Percentiles rank a stretch among this genome's conserved stretches.
phyloP scores from a whole-genome alignment of 768 basidiomycete genomes.

The Psilocybe cyanescens region DNA sequence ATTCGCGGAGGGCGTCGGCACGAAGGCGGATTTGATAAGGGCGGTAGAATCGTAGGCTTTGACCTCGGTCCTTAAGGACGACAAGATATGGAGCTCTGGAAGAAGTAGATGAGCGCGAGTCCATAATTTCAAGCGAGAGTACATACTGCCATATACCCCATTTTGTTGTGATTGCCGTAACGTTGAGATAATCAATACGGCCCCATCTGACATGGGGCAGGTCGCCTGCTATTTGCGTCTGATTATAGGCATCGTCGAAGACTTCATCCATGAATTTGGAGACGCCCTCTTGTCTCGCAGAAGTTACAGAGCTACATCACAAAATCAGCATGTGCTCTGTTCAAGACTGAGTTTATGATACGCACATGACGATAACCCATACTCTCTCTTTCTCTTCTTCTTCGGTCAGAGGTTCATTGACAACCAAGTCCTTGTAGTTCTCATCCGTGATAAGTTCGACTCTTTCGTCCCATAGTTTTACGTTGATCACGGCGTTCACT shows the following conservation, averaged over 20 bases:
- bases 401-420: slow-evolving; percentile 65
- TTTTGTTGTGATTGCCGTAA: slow-evolving; percentile 81
- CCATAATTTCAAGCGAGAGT: slow-evolving; percentile 1
- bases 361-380: slow-evolving; percentile 83
- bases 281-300: slow-evolving; percentile 61
- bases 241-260: slow-evolving; percentile 78
- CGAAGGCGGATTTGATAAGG: slow-evolving; percentile 64
- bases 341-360: slow-evolving; percentile 7
- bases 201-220: slow-evolving; percentile 79
- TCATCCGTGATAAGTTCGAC: slow-evolving; percentile 83
- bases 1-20: slow-evolving; percentile 63
- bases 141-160: slow-evolving; percentile 87
- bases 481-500: slow-evolving; percentile 36
- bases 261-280: slow-evolving; percentile 72
- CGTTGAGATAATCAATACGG: slow-evolving; percentile 86
- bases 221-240: slow-evolving; percentile 59
- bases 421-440: slow-evolving; percentile 74
- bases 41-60: slow-evolving; percentile 81
- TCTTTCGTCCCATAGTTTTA: slow-evolving; percentile 66
- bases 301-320: slow-evolving; percentile 55
- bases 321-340: slow-evolving; percentile 7
- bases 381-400: slow-evolving; percentile 70
- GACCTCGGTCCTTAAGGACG: slow-evolving; percentile 70
- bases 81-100: slow-evolving; percentile 78
- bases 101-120: not conserved